These are phyloP conservation scores for Taphrina populina DNA, from an alignment of 1,139 yeast genomes.

Conservation along the genomic window DNA sequence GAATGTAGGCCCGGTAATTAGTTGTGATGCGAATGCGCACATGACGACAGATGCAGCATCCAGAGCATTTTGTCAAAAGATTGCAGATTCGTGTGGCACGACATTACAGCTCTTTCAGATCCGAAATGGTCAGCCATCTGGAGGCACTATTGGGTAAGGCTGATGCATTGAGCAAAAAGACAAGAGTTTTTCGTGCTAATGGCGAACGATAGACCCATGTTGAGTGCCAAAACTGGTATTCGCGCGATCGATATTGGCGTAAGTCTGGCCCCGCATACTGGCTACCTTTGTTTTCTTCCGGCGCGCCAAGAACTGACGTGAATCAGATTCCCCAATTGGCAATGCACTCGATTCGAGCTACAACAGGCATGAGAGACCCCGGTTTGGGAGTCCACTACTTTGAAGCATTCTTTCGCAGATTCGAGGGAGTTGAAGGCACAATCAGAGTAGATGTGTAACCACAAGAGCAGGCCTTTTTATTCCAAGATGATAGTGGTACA, in stretches of 20 bases:
- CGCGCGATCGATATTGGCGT: constrained; percentile 81
- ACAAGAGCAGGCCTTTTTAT: too few species aligned
- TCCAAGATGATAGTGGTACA: too few species aligned
- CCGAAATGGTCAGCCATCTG: constrained; percentile 88
- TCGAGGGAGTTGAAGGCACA: constrained; percentile 42
- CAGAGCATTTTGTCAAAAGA: constrained; percentile 61
- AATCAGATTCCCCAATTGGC: constrained; percentile 76
- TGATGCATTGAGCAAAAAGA: background rate
- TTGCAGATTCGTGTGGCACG: constrained; percentile 59
- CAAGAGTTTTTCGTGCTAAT: background rate
- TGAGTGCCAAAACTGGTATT: constrained; percentile 82
- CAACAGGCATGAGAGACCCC: constrained; percentile 84
- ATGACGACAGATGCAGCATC: constrained; percentile 80
- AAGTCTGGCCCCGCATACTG: background rate
- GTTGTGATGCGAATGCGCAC: constrained; percentile 73
- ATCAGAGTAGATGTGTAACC: constrained; percentile 20
- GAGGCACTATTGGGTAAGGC: constrained; percentile 76
- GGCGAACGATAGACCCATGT: constrained; percentile 54
- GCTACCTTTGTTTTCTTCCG: too few species aligned
- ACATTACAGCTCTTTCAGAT: constrained; percentile 59
- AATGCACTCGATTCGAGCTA: constrained; percentile 94
- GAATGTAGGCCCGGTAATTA: constrained; percentile 68
- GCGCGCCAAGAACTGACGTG: background rate
- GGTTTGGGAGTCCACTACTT: constrained; percentile 65
- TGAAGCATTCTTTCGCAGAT: constrained; percentile 61